Evolutionary conservation across 306 rosid species (phyloP).

Genomic region (Sicyos baderoa): DNA sequence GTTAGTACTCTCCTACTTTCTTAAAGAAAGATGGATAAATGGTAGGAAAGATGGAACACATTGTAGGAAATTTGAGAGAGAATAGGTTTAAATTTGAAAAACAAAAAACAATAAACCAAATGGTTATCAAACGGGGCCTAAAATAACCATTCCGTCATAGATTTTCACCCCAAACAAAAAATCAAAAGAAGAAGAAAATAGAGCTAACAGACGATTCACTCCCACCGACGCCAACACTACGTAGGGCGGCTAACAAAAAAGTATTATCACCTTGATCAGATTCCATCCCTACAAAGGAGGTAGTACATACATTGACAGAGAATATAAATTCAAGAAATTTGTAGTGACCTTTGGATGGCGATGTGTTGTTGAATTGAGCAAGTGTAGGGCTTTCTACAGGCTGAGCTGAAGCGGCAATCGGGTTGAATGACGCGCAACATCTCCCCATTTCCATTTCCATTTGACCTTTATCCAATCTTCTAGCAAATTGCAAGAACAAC

Average conservation of each 20-base stretch:
- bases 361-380: conserved; percentile 35
- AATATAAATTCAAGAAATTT: not conserved
- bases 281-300: not conserved
- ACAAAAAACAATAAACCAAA: too few species aligned
- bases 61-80: too few species aligned
- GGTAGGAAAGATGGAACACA: too few species aligned
- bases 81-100: too few species aligned
- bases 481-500: conserved; percentile 24
- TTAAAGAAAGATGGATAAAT: too few species aligned
- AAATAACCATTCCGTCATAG: not conserved
- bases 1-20: too few species aligned
- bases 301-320: not conserved
- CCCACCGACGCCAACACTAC: not conserved
- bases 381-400: conserved; percentile 28
- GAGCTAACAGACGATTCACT: not conserved
- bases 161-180: not conserved
- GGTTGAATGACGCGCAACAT: conserved; percentile 19
- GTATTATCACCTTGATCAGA: not conserved
- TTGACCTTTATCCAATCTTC: conserved; percentile 14
- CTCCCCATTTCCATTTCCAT: conserved; percentile 22
- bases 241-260: not conserved
- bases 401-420: conserved; percentile 34
- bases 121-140: too few species aligned
- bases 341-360: conserved; percentile 46
- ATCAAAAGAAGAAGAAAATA: not conserved